Percentiles rank a stretch among this genome's conserved stretches.
Evolutionary conservation across 257 asterid species (phyloP).

Genomic region (Schizonepeta tenuifolia): DNA sequence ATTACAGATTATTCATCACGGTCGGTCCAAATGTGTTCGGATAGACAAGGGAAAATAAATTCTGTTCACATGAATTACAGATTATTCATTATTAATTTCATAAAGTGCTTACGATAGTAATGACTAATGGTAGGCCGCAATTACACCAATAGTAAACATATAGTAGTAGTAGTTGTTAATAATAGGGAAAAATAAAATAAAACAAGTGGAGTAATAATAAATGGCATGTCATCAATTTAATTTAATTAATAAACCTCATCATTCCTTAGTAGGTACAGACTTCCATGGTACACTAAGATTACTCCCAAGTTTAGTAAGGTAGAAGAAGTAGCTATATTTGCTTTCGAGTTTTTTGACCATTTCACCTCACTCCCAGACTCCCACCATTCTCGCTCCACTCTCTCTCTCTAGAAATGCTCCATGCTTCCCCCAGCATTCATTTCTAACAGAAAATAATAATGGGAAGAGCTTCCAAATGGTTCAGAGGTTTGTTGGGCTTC

Average conservation of each 20-base stretch:
- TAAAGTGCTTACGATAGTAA: too few species aligned
- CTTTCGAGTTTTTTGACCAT: background rate
- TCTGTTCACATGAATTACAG: too few species aligned
- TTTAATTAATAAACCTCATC: constrained; percentile 4
- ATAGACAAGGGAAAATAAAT: too few species aligned
- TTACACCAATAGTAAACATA: too few species aligned
- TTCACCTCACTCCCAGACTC: constrained; percentile 26
- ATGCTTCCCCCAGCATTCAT: constrained; percentile 7
- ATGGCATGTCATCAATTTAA: background rate
- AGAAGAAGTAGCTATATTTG: constrained; percentile 5
- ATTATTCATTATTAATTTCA: too few species aligned
- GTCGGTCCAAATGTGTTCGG: too few species aligned
- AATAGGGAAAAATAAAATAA: too few species aligned
- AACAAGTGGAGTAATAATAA: too few species aligned
- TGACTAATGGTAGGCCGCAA: too few species aligned
- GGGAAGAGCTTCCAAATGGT: constrained; percentile 86
- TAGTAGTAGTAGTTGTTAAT: too few species aligned
- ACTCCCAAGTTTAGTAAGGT: constrained; percentile 30
- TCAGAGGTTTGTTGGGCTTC: constrained; percentile 64
- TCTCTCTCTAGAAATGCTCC: constrained; percentile 22
- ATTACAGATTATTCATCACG: too few species aligned
- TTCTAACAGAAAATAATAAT: constrained; percentile 35
- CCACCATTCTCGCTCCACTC: constrained; percentile 21
- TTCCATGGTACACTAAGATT: background rate
- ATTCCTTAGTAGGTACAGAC: constrained; percentile 28